A percentile compares a stretch with the other conserved stretches of the same genome.
Conservation (phyloP, 192 early-diverging fungal species). For the Obelidium mucronatum region DNA sequence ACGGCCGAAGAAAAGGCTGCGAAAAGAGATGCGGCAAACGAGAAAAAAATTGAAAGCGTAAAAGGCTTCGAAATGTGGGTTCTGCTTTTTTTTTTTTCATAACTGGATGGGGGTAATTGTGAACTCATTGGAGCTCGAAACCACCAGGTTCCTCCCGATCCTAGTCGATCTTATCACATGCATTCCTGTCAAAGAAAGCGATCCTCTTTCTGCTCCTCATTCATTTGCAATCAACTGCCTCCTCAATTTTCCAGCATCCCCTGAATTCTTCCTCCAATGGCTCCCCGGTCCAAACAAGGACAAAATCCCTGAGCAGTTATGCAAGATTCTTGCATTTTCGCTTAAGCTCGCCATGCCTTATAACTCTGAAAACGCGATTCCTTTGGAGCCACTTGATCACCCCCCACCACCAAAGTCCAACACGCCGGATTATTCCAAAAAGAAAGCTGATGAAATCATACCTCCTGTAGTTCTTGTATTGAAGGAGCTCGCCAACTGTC, state of each 20-base stretch:
- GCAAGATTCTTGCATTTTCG: constrained; percentile 40
- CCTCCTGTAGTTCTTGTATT: constrained; percentile 74
- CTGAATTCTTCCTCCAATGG: constrained; percentile 41
- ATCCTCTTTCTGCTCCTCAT: constrained; percentile 73
- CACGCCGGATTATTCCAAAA: constrained; percentile 47
- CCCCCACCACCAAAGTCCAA: constrained; percentile 52
- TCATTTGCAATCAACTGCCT: constrained; percentile 82
- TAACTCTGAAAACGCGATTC: constrained; percentile 40
- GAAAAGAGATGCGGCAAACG: constrained; percentile 4
- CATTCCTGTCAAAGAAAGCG: constrained; percentile 29
- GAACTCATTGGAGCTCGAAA: constrained; percentile 6
- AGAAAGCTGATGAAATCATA: constrained; percentile 67
- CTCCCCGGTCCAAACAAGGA: constrained; percentile 37
- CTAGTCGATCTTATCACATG: constrained; percentile 38
- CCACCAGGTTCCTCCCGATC: constrained; percentile 45
- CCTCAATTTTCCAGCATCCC: constrained; percentile 64
- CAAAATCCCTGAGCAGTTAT: constrained; percentile 30
- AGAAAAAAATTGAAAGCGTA: constrained; percentile 20
- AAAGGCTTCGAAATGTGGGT: constrained; percentile 31
- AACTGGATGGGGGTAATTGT: no score
- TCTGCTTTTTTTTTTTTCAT: neutral
- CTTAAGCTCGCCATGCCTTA: constrained; percentile 24
- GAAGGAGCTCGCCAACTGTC: constrained; percentile 62
- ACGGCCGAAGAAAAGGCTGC: neutral
- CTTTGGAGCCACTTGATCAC: constrained; percentile 31